Evolutionary conservation across 805 yeast species (phyloP), one percentile per base, ranked within the genome.

Genomic region (Maudiozyma turicensis): DNA sequence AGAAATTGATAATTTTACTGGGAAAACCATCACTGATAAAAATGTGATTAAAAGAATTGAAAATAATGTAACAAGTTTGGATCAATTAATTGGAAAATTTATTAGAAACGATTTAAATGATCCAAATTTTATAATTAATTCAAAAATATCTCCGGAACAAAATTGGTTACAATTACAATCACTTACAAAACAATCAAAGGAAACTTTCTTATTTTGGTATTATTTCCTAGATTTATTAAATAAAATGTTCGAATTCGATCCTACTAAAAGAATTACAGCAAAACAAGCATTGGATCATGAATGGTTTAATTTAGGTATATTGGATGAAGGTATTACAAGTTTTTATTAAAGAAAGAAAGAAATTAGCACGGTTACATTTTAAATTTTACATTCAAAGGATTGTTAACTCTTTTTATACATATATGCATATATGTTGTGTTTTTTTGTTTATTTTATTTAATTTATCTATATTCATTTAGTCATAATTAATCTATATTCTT

Each of bases 161-260:
- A 65, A 65, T 48, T 64, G 68, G 68, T 49, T 52, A 34, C 39
- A 54, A 40, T 52, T 63, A 10, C 56, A 53, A 46, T 31, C 28
- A 14, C 10, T 41, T 26, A 28, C 49, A 44, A 26, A 40, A 49
- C 52, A 67, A 57, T 72, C 81, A 67, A 64, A 72, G 64, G 84
- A 84, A 42, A 78, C 81, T 49, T 84, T 84, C 62, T 74, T 78
- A 43, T 88, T 88, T 65, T 90, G 97, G 96, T 84, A 78, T 72
- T 77, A 76, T 66, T 89, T 89, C 64, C 68, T 75, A 46, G 95
- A 87, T 64, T 71, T 87, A 56, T 69, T 86, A 53, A 76, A 74
- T 51, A 75, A 74, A 55, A 72, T 86, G 59, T 77, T 87, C 52
- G 80, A 76, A 31, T 82, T 82, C 57, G 87, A 86, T 59, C 95